Base-by-base conservation (phyloP, 805 yeast genomes). In the Candida arabinofermentans region DNA sequence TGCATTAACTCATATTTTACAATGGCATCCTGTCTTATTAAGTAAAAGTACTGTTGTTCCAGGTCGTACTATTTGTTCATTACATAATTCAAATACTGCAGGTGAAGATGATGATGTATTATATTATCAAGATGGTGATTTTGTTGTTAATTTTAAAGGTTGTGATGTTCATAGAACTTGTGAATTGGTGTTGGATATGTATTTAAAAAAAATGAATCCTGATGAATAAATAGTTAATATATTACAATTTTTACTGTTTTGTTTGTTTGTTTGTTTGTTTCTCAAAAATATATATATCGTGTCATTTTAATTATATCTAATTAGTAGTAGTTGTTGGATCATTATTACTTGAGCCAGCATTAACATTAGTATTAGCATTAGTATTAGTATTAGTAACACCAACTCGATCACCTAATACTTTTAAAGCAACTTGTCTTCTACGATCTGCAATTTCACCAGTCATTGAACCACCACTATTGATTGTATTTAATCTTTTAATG, bases 11-110 rank as follows among this genome's bases (percentile, higher is more conserved):
- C 98, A 93, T 59, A 70, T 89, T 34, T 69, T 89, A 51, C 97
- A 88, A 63, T 93, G 98, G 99, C 99, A 91, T 59, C 96, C 96
- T 10, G 78, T 75, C 23, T 66, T 85, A 22, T 70, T 93, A 50
- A 74, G 84, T 41, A 83, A 79, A 55, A 71, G 93, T 3, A 83
- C 88, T 0, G 61, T 91, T 13, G 76, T 93, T 1, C 86, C 88
- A 10, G 72, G 80, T 34, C 74, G 79, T 54, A 64, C 75, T 8
- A 71, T 83, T 32, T 76, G 77, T 12, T 64, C 78, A 26, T 48
- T 66, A 14, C 75, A 73, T 47, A 48, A 50, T 39, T 41, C 46
- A 23, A 46, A 68, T 12, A 41, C 63, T 19, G 64, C 61, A 4
- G 47, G 53, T 10, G 52, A 59, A n/a, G 67, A 64, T n/a, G 69